Base-by-base conservation (phyloP, 768 basidiomycete genomes). In the Guyanaporus albipodus region DNA sequence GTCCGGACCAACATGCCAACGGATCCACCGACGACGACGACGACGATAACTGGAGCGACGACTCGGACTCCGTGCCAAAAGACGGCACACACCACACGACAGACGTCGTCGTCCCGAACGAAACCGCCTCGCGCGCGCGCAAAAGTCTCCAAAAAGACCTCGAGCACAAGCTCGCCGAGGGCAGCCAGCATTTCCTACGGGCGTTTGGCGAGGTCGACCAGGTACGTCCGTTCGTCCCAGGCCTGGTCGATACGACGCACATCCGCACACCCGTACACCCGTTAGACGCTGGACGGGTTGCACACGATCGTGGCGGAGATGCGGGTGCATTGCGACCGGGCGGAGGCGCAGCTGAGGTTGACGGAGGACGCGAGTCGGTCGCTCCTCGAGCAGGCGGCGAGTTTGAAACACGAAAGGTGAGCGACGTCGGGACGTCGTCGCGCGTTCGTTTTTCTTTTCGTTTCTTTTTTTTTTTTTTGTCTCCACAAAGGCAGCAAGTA, bases 141-240 rank as follows among this genome's bases (percentile, higher is more conserved):
- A 89, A 85, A 62, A 80, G 84, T 58, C 73, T 97, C 44, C 78
- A 88, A 35, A 74, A 84, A 51, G 93, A 97, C 63, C 81, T 95
- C 63, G 93, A 98, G 62, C 74, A 70, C 39, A 87, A 82, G 63
- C 73, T 97, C 36, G 81, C 86, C 0, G 80, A 87, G 43, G 90
- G 90, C 6, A 93, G 91, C 54, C 75, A 77, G 37, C 79, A 80
- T 53, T 96, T 99, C 63, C 63, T 98, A 45, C 76, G 78, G 22
- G 91, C 88, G 0, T 86, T 98, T 52, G 82, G 82, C 18, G 84
- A 92, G 55, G 91, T 98, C 28, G 89, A 97, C 70, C 76, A 89
- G 70, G 95, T 95, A 64, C 55, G 89, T 52, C 35, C 17, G 21
- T 35, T 40, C 32, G 37, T 38, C 50, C 17, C 43, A 22, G 34